Evolutionary conservation across 495 filamentous ascomycete genomes (phyloP).

Genomic region (Aspergillus coremiiformis): DNA sequence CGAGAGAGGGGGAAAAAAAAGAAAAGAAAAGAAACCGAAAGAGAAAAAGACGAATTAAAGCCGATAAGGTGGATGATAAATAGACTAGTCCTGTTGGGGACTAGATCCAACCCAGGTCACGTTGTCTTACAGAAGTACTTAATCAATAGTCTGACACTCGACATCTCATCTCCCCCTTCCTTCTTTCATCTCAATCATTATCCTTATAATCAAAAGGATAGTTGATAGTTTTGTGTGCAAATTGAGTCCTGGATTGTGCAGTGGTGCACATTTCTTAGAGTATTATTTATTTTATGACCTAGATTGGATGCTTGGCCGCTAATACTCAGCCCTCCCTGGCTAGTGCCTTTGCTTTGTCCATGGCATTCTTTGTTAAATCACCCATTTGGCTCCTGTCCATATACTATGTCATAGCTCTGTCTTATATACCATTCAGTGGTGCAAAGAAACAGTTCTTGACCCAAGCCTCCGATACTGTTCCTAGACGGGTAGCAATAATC

Average conservation of each 20-base stretch:
- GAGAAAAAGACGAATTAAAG: slow-evolving; percentile 9
- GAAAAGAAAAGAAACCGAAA: slow-evolving; percentile 2
- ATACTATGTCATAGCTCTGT: slow-evolving; percentile 5
- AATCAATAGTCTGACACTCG: too few species aligned
- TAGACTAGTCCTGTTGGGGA: slow-evolving; percentile 2
- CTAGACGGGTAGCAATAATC: slow-evolving; percentile 42
- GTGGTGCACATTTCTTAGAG: neutral
- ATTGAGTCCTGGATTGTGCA: neutral
- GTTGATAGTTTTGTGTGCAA: too few species aligned
- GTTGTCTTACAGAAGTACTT: too few species aligned
- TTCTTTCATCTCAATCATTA: neutral
- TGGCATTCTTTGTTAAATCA: neutral
- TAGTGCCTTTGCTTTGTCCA: neutral
- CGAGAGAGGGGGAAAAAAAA: neutral
- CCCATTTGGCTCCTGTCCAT: neutral
- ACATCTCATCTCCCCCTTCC: neutral
- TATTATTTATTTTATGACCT: neutral
- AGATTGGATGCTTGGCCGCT: neutral
- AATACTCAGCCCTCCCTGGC: neutral
- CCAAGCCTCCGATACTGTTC: slow-evolving; percentile 7
- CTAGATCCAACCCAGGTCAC: slow-evolving; percentile 4
- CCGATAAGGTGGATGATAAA: slow-evolving; percentile 23
- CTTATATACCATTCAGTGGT: slow-evolving; percentile 16
- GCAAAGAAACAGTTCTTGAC: slow-evolving; percentile 23
- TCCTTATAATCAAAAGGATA: neutral